phyloP scores from a whole-genome alignment of 164 flowering plant species.

The Dillenia suffruticosa region DNA sequence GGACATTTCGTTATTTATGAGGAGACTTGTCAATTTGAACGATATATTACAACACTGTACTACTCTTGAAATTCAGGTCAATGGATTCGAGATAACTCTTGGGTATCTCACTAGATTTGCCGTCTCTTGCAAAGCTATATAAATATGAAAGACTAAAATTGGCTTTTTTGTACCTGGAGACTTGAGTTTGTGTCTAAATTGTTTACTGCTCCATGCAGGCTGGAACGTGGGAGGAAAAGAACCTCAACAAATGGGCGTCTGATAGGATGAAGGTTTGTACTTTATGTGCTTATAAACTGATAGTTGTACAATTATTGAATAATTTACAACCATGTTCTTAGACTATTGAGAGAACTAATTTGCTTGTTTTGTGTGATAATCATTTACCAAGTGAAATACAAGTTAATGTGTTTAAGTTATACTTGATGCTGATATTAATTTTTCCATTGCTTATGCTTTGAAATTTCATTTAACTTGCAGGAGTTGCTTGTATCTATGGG shows the following conservation, averaged over 20 bases:
- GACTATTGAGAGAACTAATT: not conserved
- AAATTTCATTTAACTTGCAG: conserved; percentile 29
- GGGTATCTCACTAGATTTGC: too few species aligned
- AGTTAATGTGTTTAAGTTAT: not conserved
- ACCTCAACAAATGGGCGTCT: conserved; percentile 80
- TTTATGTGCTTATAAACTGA: not conserved
- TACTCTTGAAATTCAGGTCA: too few species aligned
- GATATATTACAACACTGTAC: too few species aligned
- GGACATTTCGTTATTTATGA: too few species aligned
- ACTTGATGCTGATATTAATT: not conserved
- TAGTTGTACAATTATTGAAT: not conserved
- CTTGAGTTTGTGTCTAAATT: too few species aligned
- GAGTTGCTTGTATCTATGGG: conserved; percentile 63
- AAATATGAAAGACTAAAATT: too few species aligned
- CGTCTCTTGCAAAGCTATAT: too few species aligned
- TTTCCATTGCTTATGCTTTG: not conserved
- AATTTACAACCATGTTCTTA: not conserved
- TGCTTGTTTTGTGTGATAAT: not conserved
- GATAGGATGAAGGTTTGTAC: conserved; percentile 69
- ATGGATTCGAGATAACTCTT: too few species aligned
- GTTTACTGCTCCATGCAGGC: conserved; percentile 39
- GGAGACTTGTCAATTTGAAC: too few species aligned
- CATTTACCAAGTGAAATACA: not conserved
- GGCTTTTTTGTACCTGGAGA: too few species aligned
- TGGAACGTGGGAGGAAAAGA: conserved; percentile 99